Evolutionary conservation across 768 basidiomycete species (phyloP), one percentile per base, ranked within the genome.

Genomic region (Thelephora ganbajun): DNA sequence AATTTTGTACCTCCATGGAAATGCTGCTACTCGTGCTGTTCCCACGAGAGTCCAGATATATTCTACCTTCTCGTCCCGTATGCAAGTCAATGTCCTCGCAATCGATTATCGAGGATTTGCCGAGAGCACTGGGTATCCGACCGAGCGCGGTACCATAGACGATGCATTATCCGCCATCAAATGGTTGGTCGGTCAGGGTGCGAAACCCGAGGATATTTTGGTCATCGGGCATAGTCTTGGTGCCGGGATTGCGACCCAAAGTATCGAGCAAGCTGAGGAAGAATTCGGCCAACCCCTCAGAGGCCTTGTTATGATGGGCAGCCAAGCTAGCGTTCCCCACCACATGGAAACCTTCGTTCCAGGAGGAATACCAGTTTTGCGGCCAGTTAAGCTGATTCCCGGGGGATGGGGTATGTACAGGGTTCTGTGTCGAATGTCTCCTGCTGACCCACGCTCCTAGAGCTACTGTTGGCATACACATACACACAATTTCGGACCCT

Each of bases 51-150:
- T 92, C n/a, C 71, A 69, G 14, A 71, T 79, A 35, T 89, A 89
- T 58, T 64, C 70, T 14, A 69, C 74, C 0, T 80, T 82, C 56
- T 71, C 84, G 0, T 73, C 79, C 2, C 73, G 81, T 1, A 65
- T 88, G 6, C 66, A 68, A 14, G 74, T 74, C 16, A 93, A 93
- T 60, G 80, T 96, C 12, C 66, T 97, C 20, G 79, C 78, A 1
- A 77, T 89, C 33, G 94, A 98, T 63, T 98, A 97, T 60, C 77
- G 93, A 44, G 93, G 93, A 1, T 98, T 84, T 56, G 94, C 69
- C 1, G 92, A 97, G 57, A 93, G 89, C 47, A 72, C 75, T 1
- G 89, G 90, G 0, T 61, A 63, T 0, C 94, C 94, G 0, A 80
- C 74, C 20, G 83, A 93, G 61, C 61, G 60, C 11, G 94, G 93